A percentile compares a stretch with the other conserved stretches of the same genome.
phyloP scores from a whole-genome alignment of 2,329 filamentous ascomycete species.

The Penicillium digitatum region DNA sequence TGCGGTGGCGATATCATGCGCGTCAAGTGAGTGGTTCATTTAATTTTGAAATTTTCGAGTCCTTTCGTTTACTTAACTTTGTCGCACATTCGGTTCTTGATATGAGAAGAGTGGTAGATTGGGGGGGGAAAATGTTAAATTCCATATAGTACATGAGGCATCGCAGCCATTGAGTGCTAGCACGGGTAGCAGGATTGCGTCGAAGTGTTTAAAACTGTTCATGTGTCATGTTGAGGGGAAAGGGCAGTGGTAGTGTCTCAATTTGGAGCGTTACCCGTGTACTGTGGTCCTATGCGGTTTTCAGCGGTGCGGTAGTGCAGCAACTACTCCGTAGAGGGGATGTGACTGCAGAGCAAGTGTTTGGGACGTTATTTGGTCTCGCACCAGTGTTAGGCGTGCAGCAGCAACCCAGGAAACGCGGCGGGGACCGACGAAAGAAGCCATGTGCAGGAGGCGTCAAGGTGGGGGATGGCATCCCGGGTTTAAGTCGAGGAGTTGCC shows the following conservation, averaged over 20 bases:
- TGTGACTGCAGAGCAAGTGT: slow-evolving; percentile 3
- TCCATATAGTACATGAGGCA: background rate
- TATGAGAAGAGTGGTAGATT: background rate
- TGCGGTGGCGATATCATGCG: slow-evolving; percentile 15
- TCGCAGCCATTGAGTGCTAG: background rate
- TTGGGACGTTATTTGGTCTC: background rate
- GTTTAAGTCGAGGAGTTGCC: slow-evolving; percentile 1
- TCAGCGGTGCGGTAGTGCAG: background rate
- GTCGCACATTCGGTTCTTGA: background rate
- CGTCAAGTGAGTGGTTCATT: slow-evolving; percentile 1
- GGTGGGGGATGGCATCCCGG: slow-evolving; percentile 3
- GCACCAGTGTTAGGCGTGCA: background rate
- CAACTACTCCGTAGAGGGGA: slow-evolving; percentile 17
- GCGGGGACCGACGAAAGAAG: slow-evolving; percentile 10
- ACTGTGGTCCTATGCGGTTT: slow-evolving; percentile 3
- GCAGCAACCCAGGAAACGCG: slow-evolving; percentile 1
- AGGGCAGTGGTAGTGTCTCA: background rate
- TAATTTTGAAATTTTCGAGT: background rate
- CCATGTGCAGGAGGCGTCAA: slow-evolving; percentile 10
- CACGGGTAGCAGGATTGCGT: background rate
- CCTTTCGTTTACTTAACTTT: background rate
- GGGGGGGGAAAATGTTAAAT: slow-evolving; percentile 1
- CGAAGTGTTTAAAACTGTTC: slow-evolving; percentile 5
- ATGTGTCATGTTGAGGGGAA: slow-evolving; percentile 4
- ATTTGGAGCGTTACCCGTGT: background rate